Evolutionary conservation across 768 basidiomycete species (phyloP).

Genomic region (Suillus subluteus): DNA sequence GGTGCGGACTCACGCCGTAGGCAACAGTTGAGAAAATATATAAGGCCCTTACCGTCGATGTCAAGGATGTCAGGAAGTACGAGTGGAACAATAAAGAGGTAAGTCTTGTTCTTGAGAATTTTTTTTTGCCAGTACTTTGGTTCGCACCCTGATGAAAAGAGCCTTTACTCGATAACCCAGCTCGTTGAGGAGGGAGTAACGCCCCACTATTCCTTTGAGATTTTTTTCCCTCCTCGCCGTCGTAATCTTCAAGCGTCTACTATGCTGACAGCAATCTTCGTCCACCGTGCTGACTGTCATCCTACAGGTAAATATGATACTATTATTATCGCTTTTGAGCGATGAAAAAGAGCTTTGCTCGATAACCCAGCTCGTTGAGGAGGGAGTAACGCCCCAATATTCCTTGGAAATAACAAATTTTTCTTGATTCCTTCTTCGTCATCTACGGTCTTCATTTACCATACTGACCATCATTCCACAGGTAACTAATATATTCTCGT

Average conservation of each 20-base stretch:
- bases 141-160: conserved; percentile 66
- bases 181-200: conserved; percentile 96
- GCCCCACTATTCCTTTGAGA: conserved; percentile 78
- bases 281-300: conserved; percentile 15
- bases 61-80: conserved; percentile 89
- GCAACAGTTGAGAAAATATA: conserved; percentile 85
- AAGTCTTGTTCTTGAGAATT: conserved; percentile 28
- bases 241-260: neutral
- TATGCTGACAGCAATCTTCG: neutral
- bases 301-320: conserved; percentile 24
- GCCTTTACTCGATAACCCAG: conserved; percentile 89
- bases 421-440: conserved; percentile 35
- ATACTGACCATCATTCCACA: conserved; percentile 18
- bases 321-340: conserved; percentile 4
- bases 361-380: conserved; percentile 91
- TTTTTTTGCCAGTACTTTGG: conserved; percentile 15
- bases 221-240: conserved; percentile 27
- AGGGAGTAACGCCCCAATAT: conserved; percentile 79
- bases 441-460: conserved; percentile 1
- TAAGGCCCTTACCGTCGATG: conserved; percentile 75
- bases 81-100: conserved; percentile 99
- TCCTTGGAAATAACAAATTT: conserved; percentile 60
- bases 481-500: conserved; percentile 23
- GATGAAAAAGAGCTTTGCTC: conserved; percentile 76
- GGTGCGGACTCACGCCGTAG: conserved; percentile 42